These are phyloP conservation scores for Phallus indusiatus DNA, from an alignment of 768 basidiomycete genomes.

Conservation along the genomic window DNA sequence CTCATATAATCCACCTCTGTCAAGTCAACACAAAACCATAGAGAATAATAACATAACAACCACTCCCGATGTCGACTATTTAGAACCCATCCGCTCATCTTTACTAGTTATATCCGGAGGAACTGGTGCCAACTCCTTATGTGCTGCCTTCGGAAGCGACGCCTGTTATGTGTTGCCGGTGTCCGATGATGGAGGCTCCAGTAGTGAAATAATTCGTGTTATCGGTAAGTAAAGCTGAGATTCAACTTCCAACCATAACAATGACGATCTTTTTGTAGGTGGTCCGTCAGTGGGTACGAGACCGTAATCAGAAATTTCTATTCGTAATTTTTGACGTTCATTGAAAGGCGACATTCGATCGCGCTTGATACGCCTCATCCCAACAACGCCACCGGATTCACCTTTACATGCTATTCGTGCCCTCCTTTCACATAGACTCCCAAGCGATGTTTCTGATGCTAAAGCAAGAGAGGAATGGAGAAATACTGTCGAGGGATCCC, in stretches of 20 bases:
- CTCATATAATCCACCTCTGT: background rate
- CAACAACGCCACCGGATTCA: conserved; percentile 45
- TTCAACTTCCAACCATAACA: background rate
- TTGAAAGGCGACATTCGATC: conserved; percentile 76
- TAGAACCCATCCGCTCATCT: conserved; percentile 23
- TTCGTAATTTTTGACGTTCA: conserved; percentile 7
- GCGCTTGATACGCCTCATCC: conserved; percentile 81
- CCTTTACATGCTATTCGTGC: conserved; percentile 64
- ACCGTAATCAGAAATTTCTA: conserved; percentile 4
- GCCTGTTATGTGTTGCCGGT: conserved; percentile 85
- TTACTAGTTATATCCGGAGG: conserved; percentile 83
- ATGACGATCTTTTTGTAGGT: conserved; percentile 24
- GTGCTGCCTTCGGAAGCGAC: conserved; percentile 62
- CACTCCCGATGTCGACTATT: background rate
- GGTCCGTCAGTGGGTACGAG: conserved; percentile 71
- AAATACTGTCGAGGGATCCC: conserved; percentile 83
- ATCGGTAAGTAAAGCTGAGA: conserved; percentile 28
- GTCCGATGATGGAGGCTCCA: conserved; percentile 93
- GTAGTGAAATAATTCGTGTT: conserved; percentile 88
- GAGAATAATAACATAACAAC: background rate
- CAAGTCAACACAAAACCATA: background rate
- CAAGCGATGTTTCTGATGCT: conserved; percentile 53
- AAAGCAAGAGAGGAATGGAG: conserved; percentile 87
- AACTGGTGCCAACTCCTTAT: conserved; percentile 90
- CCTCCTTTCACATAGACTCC: conserved; percentile 74